These are phyloP conservation scores for Lentinula guzmanii DNA, from an alignment of 768 basidiomycete species.

Conservation along the genomic window DNA sequence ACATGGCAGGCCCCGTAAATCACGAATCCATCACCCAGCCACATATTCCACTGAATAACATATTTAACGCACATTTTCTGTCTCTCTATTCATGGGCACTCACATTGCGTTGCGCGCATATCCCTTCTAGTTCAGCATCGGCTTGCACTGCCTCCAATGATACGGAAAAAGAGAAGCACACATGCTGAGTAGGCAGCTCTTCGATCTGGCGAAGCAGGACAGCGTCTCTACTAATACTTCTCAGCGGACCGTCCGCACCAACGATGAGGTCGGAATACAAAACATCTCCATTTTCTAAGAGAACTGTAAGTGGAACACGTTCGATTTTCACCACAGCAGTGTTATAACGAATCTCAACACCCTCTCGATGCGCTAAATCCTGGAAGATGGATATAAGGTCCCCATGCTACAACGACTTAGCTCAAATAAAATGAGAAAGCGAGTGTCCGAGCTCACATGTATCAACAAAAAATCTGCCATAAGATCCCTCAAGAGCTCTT, in stretches of 20 bases:
- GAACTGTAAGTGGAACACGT: constrained; percentile 25
- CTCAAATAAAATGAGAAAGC: background rate
- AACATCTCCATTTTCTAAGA: constrained; percentile 33
- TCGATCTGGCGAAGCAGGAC: constrained; percentile 21
- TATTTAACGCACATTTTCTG: background rate
- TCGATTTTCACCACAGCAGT: constrained; percentile 27
- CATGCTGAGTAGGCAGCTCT: constrained; percentile 19
- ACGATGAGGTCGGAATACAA: constrained; percentile 48
- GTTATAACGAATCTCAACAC: constrained; percentile 41
- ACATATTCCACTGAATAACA: constrained; percentile 25
- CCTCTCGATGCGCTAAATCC: constrained; percentile 37
- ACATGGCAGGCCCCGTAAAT: constrained; percentile 13
- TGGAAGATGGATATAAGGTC: constrained; percentile 45
- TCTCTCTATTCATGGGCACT: constrained; percentile 11
- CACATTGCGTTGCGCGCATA: constrained; percentile 24
- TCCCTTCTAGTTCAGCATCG: constrained; percentile 24
- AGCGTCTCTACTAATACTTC: constrained; percentile 30
- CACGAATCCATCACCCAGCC: constrained; percentile 24
- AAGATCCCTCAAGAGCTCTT: constrained; percentile 37
- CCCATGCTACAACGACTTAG: constrained; percentile 36
- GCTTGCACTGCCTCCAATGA: constrained; percentile 23
- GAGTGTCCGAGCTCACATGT: constrained; percentile 34
- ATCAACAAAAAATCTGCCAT: constrained; percentile 27
- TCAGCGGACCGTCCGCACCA: constrained; percentile 49
- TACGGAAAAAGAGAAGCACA: constrained; percentile 25